Conservation (phyloP, 345 rosid species). For the Ceriops decandra region DNA sequence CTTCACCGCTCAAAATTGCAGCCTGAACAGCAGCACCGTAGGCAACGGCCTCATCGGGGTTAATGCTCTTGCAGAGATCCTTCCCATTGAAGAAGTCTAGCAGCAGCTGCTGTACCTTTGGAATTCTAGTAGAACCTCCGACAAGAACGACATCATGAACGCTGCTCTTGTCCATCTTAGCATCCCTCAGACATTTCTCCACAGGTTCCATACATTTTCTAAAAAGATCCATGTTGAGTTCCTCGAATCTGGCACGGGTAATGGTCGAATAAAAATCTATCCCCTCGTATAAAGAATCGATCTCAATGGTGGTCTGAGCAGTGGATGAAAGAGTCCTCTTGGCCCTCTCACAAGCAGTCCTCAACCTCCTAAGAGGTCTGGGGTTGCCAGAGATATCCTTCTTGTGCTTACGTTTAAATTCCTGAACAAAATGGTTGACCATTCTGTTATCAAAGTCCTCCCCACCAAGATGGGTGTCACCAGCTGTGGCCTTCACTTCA, state of each 20-base stretch:
- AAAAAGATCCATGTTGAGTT: conserved; percentile 48
- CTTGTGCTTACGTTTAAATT: conserved; percentile 43
- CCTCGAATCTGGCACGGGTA: conserved; percentile 48
- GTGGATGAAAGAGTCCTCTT: conserved; percentile 52
- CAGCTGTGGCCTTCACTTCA: conserved; percentile 30
- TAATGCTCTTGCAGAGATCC: conserved; percentile 47
- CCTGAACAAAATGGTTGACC: conserved; percentile 50
- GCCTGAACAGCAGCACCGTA: conserved; percentile 48
- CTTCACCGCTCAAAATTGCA: conserved; percentile 35
- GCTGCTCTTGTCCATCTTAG: conserved; percentile 46
- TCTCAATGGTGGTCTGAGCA: conserved; percentile 48
- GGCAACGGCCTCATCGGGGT: conserved; percentile 45
- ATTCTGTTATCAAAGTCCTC: conserved; percentile 32
- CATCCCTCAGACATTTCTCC: conserved; percentile 51
- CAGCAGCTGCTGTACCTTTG: conserved; percentile 44
- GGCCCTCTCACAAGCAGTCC: conserved; percentile 48
- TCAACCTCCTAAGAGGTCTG: conserved; percentile 44
- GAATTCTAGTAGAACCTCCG: conserved; percentile 58
- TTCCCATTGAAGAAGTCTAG: conserved; percentile 42
- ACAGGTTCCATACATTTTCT: conserved; percentile 53
- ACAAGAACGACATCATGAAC: conserved; percentile 51
- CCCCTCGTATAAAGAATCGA: conserved; percentile 42
- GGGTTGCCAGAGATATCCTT: conserved; percentile 37
- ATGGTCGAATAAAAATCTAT: conserved; percentile 44
- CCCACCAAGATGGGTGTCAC: conserved; percentile 32